Percentiles rank a stretch among this genome's conserved stretches.
These are phyloP conservation scores for Hemisphaericaspora subhashii DNA, from an alignment of 1,139 yeast genomes.

Conservation along the genomic window DNA sequence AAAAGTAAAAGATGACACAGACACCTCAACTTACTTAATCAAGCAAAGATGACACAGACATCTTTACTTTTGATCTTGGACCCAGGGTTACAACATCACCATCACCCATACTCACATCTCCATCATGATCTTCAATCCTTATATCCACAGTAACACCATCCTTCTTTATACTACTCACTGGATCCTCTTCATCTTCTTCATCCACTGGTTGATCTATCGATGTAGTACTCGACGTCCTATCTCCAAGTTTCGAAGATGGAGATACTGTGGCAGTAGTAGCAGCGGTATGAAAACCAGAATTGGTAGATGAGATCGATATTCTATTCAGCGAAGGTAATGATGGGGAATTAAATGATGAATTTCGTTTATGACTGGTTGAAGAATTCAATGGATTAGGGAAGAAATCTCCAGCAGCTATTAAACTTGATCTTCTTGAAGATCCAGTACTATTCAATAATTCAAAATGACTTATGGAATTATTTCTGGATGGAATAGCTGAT, in stretches of 20 bases:
- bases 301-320: slow-evolving; percentile 28
- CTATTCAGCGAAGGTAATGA: slow-evolving; percentile 28
- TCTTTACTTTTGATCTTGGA: slow-evolving; percentile 5
- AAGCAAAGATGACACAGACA: slow-evolving; percentile 7
- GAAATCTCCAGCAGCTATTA: slow-evolving; percentile 42
- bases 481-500: slow-evolving; percentile 27
- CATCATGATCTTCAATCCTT: not conserved
- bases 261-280: slow-evolving; percentile 8
- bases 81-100: slow-evolving; percentile 1
- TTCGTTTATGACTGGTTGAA: slow-evolving; percentile 23
- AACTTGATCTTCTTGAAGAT: slow-evolving; percentile 31
- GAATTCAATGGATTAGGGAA: slow-evolving; percentile 38
- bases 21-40: slow-evolving; percentile 1
- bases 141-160: not conserved
- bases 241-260: slow-evolving; percentile 6
- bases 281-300: slow-evolving; percentile 17
- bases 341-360: slow-evolving; percentile 34
- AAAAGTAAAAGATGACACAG: slow-evolving; percentile 1
- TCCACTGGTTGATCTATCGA: slow-evolving; percentile 11
- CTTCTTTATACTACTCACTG: not conserved
- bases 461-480: slow-evolving; percentile 38
- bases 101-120: not conserved
- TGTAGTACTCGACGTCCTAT: slow-evolving; percentile 9
- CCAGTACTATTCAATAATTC: slow-evolving; percentile 32
- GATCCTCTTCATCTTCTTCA: slow-evolving; percentile 10